Percentiles rank a stretch among this genome's conserved stretches.
These are phyloP conservation scores for Hansenula lynferdii DNA, from an alignment of 1,139 yeast genomes.

Conservation along the genomic window DNA sequence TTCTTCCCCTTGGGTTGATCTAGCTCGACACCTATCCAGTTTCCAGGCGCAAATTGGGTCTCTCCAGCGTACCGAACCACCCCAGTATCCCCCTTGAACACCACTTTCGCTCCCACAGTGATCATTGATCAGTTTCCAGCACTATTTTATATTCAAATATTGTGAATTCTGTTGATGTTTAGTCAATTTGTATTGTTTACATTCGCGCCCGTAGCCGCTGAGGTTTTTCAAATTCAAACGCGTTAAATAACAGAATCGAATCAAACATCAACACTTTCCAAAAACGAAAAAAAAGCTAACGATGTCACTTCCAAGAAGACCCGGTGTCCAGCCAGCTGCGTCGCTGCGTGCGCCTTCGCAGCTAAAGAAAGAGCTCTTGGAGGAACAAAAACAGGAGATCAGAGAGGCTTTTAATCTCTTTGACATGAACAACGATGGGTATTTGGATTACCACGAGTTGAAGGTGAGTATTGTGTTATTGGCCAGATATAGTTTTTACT, in stretches of 20 bases:
- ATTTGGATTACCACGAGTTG: conserved; percentile 85
- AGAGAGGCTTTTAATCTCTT: conserved; percentile 90
- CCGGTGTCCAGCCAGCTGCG: not conserved
- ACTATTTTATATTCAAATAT: no score
- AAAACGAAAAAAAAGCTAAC: no score
- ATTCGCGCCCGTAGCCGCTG: no score
- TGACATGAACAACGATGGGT: conserved; percentile 90
- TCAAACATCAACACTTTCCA: no score
- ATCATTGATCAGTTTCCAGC: no score
- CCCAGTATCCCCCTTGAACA: conserved; percentile 40
- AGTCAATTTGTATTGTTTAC: no score
- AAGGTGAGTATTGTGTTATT: conserved; percentile 39
- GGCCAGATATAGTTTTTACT: not conserved
- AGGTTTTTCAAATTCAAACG: no score
- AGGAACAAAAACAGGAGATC: conserved; percentile 90
- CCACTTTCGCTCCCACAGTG: conserved; percentile 37
- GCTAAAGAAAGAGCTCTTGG: conserved; percentile 62
- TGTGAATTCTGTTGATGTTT: no score
- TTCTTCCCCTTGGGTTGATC: conserved; percentile 66
- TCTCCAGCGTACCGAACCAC: conserved; percentile 44
- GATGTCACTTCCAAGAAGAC: conserved; percentile 2
- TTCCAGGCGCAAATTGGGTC: conserved; percentile 56
- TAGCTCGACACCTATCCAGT: conserved; percentile 80
- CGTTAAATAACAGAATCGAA: no score
- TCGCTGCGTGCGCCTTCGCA: conserved; percentile 14